Evolutionary conservation across 108 stramenopile genomes (phyloP), one percentile per base, ranked within the genome.

Genomic region (Skeletonema costatum): DNA sequence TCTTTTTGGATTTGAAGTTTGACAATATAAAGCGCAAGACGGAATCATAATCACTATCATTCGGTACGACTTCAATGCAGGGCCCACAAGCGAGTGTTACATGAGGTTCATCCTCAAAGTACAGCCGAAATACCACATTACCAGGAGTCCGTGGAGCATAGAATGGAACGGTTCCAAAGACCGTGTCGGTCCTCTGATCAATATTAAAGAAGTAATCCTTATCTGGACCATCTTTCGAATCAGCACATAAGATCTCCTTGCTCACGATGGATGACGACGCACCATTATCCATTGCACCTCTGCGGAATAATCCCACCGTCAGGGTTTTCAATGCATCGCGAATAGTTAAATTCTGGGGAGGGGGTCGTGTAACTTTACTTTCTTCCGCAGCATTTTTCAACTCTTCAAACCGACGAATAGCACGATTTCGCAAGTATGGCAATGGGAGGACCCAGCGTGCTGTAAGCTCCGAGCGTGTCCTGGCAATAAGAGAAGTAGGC

Each of bases 111-210:
- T 88, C 83, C 58, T 90, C 87, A 79, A 86, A 93, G 69, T 93
- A 94, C 68, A 96, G 63, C 11, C 96, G 89, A 73, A 96, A 87
- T 12, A 94, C 85, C n/a, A 96, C 90, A 85, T 93, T 89, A 9
- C 96, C 96, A 29, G 95, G 95, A 17, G 93, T 94, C 7, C 93
- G 74, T 2, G 96, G 93, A 29, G 92, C 83, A 73, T 89, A 94
- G 74, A 96, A 96, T 10, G 93, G 96, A 4, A 94, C 89, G 7
- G 85, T 85, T 12, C 96, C 96, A 63, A 81, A 84, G 13, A 93
- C 82, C 19, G 70, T 73, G 42, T 92, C 81, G 33, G 79, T 69
- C 42, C 72, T 38, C 32, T 77, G 61, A 68, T 89, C 87, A 30
- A 90, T 80, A 10, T 83, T 81, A 71, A 87, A 91, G 42, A 84